phyloP scores from a whole-genome alignment of 2,329 filamentous ascomycete genomes.

The Ampelomyces quisqualis region DNA sequence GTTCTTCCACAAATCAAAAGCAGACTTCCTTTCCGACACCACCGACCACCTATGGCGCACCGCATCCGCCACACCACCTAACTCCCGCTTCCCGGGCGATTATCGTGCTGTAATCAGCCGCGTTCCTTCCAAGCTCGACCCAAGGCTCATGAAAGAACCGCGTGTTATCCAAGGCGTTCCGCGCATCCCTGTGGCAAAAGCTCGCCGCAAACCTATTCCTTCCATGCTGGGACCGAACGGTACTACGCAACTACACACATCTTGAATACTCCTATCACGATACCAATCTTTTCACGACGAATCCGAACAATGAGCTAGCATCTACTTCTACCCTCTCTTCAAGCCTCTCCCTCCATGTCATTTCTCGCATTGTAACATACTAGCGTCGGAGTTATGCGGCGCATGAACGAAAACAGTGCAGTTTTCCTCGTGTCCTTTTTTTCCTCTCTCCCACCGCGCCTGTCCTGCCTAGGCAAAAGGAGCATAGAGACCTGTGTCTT shows the following conservation, averaged over 20 bases:
- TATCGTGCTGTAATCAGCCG: constrained; percentile 54
- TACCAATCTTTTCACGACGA: constrained; percentile 17
- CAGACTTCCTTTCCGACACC: constrained; percentile 67
- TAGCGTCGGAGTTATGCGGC: constrained; percentile 37
- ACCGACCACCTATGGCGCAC: constrained; percentile 79
- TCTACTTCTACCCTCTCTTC: background rate
- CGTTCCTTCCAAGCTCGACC: constrained; percentile 80
- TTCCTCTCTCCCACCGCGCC: too few relatives aligned
- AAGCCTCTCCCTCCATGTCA: constrained; percentile 6
- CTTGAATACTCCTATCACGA: constrained; percentile 18
- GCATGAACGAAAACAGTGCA: too few relatives aligned
- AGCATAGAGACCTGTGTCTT: too few relatives aligned
- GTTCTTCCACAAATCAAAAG: constrained; percentile 61
- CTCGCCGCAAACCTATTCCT: constrained; percentile 53
- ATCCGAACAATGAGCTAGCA: constrained; percentile 12
- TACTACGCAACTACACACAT: constrained; percentile 27
- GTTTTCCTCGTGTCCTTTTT: too few relatives aligned
- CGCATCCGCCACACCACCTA: constrained; percentile 59
- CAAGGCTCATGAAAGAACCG: constrained; percentile 86
- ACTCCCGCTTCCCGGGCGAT: constrained; percentile 56
- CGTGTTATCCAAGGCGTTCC: constrained; percentile 88
- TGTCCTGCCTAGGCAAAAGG: too few relatives aligned
- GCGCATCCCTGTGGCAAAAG: constrained; percentile 53
- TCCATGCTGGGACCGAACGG: constrained; percentile 42
- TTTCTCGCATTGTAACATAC: constrained; percentile 30